Evolutionary conservation across 1,284 basidiomycete species (phyloP), one percentile per base, ranked within the genome.

Genomic region (Rhodotorula sp.): DNA sequence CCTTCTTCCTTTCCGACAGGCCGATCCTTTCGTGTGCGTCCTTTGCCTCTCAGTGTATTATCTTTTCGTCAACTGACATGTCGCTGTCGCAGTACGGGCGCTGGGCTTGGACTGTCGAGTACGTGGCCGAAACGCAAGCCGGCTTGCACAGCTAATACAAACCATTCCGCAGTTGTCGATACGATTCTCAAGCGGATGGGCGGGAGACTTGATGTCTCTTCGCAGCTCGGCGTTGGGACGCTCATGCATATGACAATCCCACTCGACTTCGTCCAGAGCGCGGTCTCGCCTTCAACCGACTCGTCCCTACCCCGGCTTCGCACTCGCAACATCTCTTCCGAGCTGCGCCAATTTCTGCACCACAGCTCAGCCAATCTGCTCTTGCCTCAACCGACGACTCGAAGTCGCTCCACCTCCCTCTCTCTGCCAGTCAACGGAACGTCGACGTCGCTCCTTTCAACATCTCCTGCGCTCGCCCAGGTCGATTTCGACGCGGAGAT

Each of bases 391-490:
- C 19, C 39, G 39, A 44, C 39, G 39, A 44, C 39, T 17, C 39
- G 39, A 17, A 15, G 13, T 15, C 39, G 39, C 39, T 10, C 13
- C 39, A 17, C 39, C 19, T 44, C 39, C 39, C 39, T 44, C 19
- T 44, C 39, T 3, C 13, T 44, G 39, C 13, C 39, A 13, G 4
- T 44, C 39, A 17, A 44, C 39, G 39, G 39, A 17, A 44, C 39
- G 29, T 27, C 47, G 17, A 32, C 29, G 15, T n/a, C 7, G 30
- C 54, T 62, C 11, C 63, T 56, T 29, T 39, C 39, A 44, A 55
- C 27, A 27, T 53, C 51, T n/a, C n/a, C 91, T 61, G 64, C 22
- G 2, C 34, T 47, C 32, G n/a, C 44, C 22, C n/a, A 8, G 22
- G 15, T n/a, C 51, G 36, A 64, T 32, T 72, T 72, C 36, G 36